These are phyloP conservation scores for Suillus decipiens DNA, from an alignment of 768 basidiomycete species.

Conservation along the genomic window DNA sequence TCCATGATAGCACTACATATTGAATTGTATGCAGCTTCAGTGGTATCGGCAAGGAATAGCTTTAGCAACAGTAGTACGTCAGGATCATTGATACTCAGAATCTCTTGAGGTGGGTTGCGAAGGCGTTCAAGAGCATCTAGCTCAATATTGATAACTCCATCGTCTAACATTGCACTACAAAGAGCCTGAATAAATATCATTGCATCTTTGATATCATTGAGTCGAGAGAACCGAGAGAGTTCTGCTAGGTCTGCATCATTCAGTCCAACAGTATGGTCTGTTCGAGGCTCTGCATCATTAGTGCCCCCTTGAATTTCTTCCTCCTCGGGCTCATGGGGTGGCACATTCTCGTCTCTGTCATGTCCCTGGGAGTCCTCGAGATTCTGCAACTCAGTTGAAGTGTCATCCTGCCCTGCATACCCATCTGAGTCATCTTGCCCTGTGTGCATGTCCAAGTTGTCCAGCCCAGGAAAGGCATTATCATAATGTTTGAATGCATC, in stretches of 20 bases:
- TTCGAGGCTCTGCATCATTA: not conserved
- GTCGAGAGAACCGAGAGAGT: not conserved
- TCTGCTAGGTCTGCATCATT: not conserved
- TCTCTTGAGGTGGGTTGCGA: not conserved
- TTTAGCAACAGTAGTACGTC: not conserved
- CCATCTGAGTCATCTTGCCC: no score
- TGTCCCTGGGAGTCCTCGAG: no score
- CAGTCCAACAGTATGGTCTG: not conserved
- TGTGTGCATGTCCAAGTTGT: no score
- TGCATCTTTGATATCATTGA: not conserved
- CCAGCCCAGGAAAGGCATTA: no score
- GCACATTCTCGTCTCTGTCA: no score
- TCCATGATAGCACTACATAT: constrained; percentile 23
- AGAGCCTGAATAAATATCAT: not conserved
- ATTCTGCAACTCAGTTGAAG: no score
- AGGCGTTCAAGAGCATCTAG: not conserved
- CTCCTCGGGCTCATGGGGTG: no score
- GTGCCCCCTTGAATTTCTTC: no score
- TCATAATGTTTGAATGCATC: no score
- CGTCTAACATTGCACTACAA: not conserved
- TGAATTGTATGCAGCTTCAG: constrained; percentile 32
- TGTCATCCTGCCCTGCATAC: no score
- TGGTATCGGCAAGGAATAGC: constrained; percentile 27
- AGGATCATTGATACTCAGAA: not conserved
- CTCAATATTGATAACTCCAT: not conserved